phyloP scores from a whole-genome alignment of 2,329 filamentous ascomycete genomes.

The Nakataea oryzae region DNA sequence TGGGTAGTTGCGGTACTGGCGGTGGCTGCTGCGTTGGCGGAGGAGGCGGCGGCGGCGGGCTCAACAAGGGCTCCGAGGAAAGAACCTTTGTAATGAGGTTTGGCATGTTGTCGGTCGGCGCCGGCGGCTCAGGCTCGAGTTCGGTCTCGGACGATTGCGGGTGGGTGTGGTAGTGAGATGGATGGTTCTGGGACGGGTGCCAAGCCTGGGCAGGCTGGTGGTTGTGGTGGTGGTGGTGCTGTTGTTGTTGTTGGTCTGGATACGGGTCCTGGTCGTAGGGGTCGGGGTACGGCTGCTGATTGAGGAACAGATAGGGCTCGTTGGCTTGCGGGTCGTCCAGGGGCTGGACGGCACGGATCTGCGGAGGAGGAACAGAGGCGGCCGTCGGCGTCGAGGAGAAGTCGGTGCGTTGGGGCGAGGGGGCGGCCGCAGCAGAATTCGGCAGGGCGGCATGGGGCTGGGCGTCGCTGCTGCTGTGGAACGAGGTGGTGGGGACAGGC shows the following conservation, averaged over 20 bases:
- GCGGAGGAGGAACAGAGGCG: no score
- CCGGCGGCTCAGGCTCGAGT: background rate
- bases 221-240: background rate
- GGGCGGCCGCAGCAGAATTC: background rate
- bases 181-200: background rate
- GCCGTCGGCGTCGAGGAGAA: background rate
- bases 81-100: background rate
- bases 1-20: background rate
- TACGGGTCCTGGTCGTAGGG: no score
- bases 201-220: background rate
- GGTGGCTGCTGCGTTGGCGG: background rate
- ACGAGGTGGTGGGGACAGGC: background rate
- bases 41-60: no score
- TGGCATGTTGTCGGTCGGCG: background rate
- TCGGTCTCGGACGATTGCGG: background rate
- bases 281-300: background rate
- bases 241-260: background rate
- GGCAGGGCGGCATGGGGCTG: background rate
- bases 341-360: background rate
- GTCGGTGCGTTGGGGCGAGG: background rate
- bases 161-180: background rate
- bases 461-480: background rate
- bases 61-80: background rate
- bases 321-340: background rate
- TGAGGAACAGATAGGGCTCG: background rate